These are phyloP conservation scores for Calocybe gambosa DNA, from an alignment of 1,284 basidiomycete genomes.

Conservation along the genomic window DNA sequence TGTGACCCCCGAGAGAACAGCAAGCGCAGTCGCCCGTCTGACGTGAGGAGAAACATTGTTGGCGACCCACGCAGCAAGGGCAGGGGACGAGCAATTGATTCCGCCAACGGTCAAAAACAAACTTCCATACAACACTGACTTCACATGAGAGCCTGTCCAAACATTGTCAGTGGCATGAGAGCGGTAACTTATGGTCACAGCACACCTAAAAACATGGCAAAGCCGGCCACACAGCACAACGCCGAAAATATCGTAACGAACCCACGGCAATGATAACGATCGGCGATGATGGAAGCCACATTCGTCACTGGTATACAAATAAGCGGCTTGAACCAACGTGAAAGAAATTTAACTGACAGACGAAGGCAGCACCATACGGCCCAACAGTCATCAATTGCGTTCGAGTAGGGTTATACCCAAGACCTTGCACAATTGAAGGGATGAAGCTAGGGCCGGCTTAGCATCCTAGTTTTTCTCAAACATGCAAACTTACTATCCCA, in stretches of 20 bases:
- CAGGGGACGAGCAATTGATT: conserved; percentile 10
- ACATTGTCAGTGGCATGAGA: conserved; percentile 7
- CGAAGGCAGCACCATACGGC: conserved; percentile 23
- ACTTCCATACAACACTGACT: conserved; percentile 9
- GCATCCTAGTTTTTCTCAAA: neutral
- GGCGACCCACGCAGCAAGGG: conserved; percentile 12
- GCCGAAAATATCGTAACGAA: conserved; percentile 19
- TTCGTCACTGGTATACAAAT: conserved; percentile 28
- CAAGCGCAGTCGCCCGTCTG: conserved; percentile 11
- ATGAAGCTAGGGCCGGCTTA: conserved; percentile 27
- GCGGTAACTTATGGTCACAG: neutral
- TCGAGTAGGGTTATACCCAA: conserved; percentile 27
- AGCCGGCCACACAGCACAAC: conserved; percentile 36
- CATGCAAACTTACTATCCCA: conserved; percentile 12
- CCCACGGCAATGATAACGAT: conserved; percentile 11
- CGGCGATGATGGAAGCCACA: conserved; percentile 26
- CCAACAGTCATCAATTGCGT: conserved; percentile 35
- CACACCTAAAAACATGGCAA: conserved; percentile 41
- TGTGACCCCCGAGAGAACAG: conserved; percentile 8
- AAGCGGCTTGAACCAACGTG: neutral
- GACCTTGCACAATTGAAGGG: conserved; percentile 36
- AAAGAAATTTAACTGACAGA: conserved; percentile 14
- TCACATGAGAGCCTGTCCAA: conserved; percentile 5
- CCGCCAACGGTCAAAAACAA: conserved; percentile 13
- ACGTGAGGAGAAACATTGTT: conserved; percentile 14